A percentile compares a stretch with the other conserved stretches of the same genome.
phyloP scores from a whole-genome alignment of 2,329 filamentous ascomycete genomes.

The Cladosporium sp. region DNA sequence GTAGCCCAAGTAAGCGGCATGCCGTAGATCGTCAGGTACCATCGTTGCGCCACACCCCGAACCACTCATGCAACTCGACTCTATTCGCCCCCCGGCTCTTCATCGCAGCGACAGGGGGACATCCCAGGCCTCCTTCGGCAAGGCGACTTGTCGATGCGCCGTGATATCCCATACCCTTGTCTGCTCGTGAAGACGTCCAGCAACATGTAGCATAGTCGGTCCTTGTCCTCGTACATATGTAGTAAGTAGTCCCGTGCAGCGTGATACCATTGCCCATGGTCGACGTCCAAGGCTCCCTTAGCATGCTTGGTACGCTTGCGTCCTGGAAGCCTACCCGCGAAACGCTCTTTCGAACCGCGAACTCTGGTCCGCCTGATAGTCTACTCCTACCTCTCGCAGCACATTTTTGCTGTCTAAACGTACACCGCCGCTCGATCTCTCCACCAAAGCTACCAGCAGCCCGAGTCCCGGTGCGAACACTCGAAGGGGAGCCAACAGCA shows the following conservation, averaged over 20 bases:
- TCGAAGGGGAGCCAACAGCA: neutral
- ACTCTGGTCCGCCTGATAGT: neutral
- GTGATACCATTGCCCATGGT: neutral
- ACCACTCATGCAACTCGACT: slow-evolving; percentile 6
- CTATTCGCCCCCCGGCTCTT: slow-evolving; percentile 11
- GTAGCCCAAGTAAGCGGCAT: neutral
- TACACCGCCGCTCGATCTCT: slow-evolving; percentile 15
- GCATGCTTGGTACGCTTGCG: slow-evolving; percentile 12
- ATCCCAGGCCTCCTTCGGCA: slow-evolving; percentile 14
- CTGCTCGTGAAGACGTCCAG: slow-evolving; percentile 12
- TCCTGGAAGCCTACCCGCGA: neutral
- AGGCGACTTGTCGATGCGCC: slow-evolving; percentile 15
- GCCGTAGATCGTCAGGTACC: slow-evolving; percentile 18
- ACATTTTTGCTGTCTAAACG: neutral
- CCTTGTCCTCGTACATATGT: neutral
- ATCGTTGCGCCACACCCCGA: slow-evolving; percentile 14
- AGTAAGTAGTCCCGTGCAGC: neutral
- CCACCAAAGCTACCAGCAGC: neutral
- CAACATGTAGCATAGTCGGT: neutral
- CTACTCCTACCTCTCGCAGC: slow-evolving; percentile 12
- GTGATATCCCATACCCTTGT: slow-evolving; percentile 9
- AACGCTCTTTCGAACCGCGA: neutral
- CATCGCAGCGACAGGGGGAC: slow-evolving; percentile 11
- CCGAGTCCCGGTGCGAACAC: neutral
- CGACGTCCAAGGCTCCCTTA: neutral